A percentile compares a stretch with the other conserved stretches of the same genome.
Conservation (phyloP, 129 eudicot species). For the Arctium minus region DNA sequence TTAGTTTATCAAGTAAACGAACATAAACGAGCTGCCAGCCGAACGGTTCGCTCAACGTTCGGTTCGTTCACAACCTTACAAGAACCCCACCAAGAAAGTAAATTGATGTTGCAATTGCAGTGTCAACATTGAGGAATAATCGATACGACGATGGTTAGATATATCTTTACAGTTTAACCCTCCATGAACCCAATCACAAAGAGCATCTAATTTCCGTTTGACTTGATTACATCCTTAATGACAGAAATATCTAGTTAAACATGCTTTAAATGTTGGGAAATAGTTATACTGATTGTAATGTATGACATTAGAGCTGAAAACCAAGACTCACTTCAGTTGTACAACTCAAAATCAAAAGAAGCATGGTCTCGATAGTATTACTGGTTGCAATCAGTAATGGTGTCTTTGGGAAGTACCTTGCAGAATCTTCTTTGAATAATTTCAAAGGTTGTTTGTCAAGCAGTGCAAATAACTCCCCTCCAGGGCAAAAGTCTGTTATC, state of each 20-base stretch:
- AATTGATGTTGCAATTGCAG: background rate
- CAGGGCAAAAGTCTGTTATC: conserved; percentile 97
- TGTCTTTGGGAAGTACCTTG: conserved; percentile 49
- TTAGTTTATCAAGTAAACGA: too few species aligned
- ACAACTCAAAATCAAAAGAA: background rate
- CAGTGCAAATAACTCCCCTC: conserved; percentile 91
- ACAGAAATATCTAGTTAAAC: background rate
- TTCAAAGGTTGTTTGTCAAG: conserved; percentile 97
- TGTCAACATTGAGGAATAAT: background rate
- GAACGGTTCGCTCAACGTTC: too few species aligned
- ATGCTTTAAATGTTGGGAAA: background rate
- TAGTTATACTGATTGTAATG: background rate
- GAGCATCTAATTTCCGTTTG: background rate
- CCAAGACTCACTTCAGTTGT: background rate
- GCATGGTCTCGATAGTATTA: background rate
- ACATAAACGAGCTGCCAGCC: too few species aligned
- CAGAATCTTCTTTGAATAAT: conserved; percentile 81
- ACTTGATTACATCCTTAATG: background rate
- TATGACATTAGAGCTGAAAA: background rate
- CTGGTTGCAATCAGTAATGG: background rate
- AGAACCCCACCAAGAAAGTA: background rate
- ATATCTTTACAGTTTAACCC: background rate
- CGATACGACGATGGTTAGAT: background rate
- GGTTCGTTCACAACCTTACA: too few species aligned
- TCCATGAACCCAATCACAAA: background rate